Conservation (phyloP, 2,329 filamentous ascomycete genomes). For the Sporothrix sp. region DNA sequence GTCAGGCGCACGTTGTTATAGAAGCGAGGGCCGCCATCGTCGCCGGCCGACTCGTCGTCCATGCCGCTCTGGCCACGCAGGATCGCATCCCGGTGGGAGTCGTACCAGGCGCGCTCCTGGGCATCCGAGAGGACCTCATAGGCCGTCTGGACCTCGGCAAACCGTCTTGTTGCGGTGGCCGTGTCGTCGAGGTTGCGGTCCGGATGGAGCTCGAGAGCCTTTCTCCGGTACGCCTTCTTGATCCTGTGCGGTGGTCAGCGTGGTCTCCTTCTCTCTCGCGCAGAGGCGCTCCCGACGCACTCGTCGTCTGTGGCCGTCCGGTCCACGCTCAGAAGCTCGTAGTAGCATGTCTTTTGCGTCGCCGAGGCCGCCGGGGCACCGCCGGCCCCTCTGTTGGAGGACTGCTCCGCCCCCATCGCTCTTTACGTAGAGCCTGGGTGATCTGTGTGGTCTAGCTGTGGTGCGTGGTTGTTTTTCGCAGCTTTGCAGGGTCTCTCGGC, state of each 20-base stretch:
- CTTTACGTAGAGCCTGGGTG: constrained; percentile 27
- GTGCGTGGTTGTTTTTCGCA: not conserved
- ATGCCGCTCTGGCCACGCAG: constrained; percentile 50
- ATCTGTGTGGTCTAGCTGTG: not conserved
- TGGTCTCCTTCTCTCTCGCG: not conserved
- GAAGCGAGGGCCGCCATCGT: constrained; percentile 28
- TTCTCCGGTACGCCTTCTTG: constrained; percentile 84
- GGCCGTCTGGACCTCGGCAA: constrained; percentile 85
- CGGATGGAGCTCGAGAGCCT: constrained; percentile 87
- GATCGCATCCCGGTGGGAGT: constrained; percentile 83
- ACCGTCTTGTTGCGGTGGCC: constrained; percentile 69
- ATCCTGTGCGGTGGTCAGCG: constrained; percentile 44
- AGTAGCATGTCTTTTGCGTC: constrained; percentile 63
- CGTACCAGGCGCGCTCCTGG: constrained; percentile 95
- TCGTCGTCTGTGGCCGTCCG: constrained; percentile 70
- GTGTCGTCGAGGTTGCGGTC: constrained; percentile 86
- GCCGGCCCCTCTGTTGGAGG: constrained; percentile 29
- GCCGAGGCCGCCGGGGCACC: constrained; percentile 19
- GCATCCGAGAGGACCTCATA: constrained; percentile 95
- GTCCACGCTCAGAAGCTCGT: constrained; percentile 70
- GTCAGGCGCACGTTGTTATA: constrained; percentile 64
- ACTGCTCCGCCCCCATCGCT: constrained; percentile 53
- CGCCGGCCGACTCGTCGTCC: constrained; percentile 28
- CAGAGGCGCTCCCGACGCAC: constrained; percentile 31
- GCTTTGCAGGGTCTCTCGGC: no score